phyloP scores from a whole-genome alignment of 306 rosid species.

The Dryas octopetala region DNA sequence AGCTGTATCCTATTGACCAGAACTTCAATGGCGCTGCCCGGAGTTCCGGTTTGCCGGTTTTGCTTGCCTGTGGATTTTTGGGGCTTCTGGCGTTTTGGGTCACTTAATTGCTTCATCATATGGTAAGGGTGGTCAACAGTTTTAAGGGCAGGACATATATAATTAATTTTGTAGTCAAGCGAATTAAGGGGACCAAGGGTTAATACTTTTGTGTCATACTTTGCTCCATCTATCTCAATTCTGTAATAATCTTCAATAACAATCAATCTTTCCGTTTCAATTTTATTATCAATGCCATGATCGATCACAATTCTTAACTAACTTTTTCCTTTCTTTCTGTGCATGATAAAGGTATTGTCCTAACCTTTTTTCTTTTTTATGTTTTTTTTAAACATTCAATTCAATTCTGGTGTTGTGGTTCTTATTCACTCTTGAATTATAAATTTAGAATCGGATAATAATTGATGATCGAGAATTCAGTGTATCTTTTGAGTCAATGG shows the following conservation, averaged over 20 bases:
- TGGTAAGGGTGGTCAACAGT: constrained; percentile 11
- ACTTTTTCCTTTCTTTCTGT: too few relatives aligned
- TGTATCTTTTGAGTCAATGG: background rate
- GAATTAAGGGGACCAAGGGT: background rate
- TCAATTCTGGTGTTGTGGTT: background rate
- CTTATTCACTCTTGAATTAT: background rate
- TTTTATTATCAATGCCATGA: background rate
- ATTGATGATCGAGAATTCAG: background rate
- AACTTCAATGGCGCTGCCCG: constrained; percentile 18
- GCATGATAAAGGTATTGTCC: too few relatives aligned
- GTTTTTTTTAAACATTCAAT: background rate
- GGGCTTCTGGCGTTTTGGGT: constrained; percentile 21
- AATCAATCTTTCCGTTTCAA: constrained; percentile 1
- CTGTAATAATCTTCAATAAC: constrained; percentile 10
- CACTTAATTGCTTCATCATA: background rate
- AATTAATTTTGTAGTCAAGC: background rate
- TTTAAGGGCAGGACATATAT: background rate
- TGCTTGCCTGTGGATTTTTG: constrained; percentile 30
- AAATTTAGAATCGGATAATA: background rate
- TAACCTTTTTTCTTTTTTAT: background rate
- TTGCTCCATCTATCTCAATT: background rate
- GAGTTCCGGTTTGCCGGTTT: constrained; percentile 1
- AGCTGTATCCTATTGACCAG: constrained; percentile 35
- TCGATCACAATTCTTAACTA: too few relatives aligned
- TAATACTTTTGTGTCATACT: background rate